phyloP scores from a whole-genome alignment of 495 filamentous ascomycete genomes.

The Xanthoparmelia taractica region DNA sequence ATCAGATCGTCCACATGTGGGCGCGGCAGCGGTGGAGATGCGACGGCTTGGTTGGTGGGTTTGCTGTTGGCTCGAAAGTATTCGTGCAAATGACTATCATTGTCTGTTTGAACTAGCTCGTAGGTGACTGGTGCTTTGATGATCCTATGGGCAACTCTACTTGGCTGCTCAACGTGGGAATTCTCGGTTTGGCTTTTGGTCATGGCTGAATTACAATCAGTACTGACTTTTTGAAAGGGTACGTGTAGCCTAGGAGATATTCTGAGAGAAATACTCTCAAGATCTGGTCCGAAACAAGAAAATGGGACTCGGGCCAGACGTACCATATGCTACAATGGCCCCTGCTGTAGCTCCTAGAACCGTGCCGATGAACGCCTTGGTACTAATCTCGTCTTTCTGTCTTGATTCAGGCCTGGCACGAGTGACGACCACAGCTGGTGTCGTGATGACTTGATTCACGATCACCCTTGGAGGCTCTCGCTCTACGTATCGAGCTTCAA shows the following conservation, averaged over 20 bases:
- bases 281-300: background rate
- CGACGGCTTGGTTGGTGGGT: constrained; percentile 33
- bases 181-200: constrained; percentile 47
- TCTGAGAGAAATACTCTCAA: background rate
- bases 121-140: constrained; percentile 41
- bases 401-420: constrained; percentile 28
- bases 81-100: constrained; percentile 36
- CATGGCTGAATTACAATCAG: constrained; percentile 36
- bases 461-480: constrained; percentile 26
- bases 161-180: constrained; percentile 28
- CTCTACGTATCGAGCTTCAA: background rate
- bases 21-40: constrained; percentile 30
- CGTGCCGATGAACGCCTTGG: constrained; percentile 56
- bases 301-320: background rate
- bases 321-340: constrained; percentile 60
- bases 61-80: constrained; percentile 37
- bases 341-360: constrained; percentile 71
- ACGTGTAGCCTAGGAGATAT: too few species aligned
- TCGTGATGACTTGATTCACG: constrained; percentile 29
- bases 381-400: constrained; percentile 36
- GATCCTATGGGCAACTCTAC: constrained; percentile 30
- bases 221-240: background rate
- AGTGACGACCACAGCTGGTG: constrained; percentile 31
- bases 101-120: constrained; percentile 31
- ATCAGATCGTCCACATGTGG: constrained; percentile 25